These are phyloP conservation scores for Furcasterigmium furcatum DNA, from an alignment of 2,329 filamentous ascomycete genomes.

Conservation along the genomic window DNA sequence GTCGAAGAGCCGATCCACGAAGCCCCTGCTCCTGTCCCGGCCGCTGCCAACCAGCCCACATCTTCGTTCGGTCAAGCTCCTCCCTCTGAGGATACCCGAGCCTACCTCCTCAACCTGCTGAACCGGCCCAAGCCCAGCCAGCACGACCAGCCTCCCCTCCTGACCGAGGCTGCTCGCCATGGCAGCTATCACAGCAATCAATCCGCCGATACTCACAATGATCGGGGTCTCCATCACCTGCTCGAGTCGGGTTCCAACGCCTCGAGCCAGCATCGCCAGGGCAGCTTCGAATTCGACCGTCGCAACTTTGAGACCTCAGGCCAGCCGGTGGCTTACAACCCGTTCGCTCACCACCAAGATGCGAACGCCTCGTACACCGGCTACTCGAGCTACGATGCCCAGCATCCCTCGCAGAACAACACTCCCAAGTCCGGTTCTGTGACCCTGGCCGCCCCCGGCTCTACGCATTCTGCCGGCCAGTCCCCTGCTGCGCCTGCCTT, in stretches of 20 bases:
- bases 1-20: constrained; percentile 31
- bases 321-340: constrained; percentile 14
- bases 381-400: constrained; percentile 38
- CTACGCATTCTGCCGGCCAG: constrained; percentile 19
- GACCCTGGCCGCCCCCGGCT: constrained; percentile 18
- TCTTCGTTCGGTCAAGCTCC: constrained; percentile 43
- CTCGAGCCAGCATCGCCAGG: constrained; percentile 12
- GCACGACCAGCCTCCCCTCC: constrained; percentile 40
- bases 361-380: constrained; percentile 6
- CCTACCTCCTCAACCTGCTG: constrained; percentile 81
- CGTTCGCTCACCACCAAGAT: constrained; percentile 12
- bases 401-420: constrained; percentile 32
- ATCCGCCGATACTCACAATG: constrained; percentile 28
- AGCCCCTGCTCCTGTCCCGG: constrained; percentile 13
- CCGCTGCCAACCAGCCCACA: constrained; percentile 20
- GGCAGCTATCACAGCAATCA: constrained; percentile 39
- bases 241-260: constrained; percentile 12
- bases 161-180: constrained; percentile 39
- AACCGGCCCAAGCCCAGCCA: constrained; percentile 72
- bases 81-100: constrained; percentile 69
- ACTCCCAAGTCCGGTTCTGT: constrained; percentile 35
- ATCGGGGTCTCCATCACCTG: constrained; percentile 13
- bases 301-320: constrained; percentile 12
- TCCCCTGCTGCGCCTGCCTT: constrained; percentile 31
- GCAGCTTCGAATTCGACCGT: constrained; percentile 17